Base-by-base conservation (phyloP, 768 basidiomycete species). In the Auricularia sp. region DNA sequence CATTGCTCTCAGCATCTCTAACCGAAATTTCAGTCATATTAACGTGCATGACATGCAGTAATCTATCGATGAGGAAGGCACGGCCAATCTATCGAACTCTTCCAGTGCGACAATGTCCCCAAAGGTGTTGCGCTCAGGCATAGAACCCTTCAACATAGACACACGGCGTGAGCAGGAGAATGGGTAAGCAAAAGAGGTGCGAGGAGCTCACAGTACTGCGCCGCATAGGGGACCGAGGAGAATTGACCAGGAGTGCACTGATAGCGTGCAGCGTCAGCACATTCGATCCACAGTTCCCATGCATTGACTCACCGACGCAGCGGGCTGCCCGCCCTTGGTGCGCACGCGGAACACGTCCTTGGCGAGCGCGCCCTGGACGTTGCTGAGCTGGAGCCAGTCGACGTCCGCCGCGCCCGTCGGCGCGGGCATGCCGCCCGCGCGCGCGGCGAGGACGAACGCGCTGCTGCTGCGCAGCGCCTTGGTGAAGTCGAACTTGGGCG, bases 401-500 rank as follows among this genome's bases (percentile, higher is more conserved):
- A 88, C 76, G 68, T 87, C 80, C 39, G 71, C 63, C 0, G 70
- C 56, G 21, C 78, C 75, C 3, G 74, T 75, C 3, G 82, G 81
- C 0, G 82, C 76, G 3, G 78, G 69, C 6, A 85, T 62, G 63
- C 76, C 74, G 0, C 73, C 79, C 21, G 72, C 70, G 69, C 78
- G 82, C 14, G 78, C 77, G 10, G 73, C 84, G 36, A 83, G 70
- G 33, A 82, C 80, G 66, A 77, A 85, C 3, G 81, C 82, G 45
- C 80, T 69, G 0, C 77, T 63, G 64, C 82, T 77, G 18, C 29
- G 24, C 56, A 33, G 21, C 6, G 79, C 80, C 44, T 73, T 71
- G 11, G 80, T 78, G 74, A 83, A 83, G 72, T 87, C 86, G 80
- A 84, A 84, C 68, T 81, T 78, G 1, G 86, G 84, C 47, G 71